phyloP scores from a whole-genome alignment of 2,329 filamentous ascomycete species.

The Metarhizium anisopliae region DNA sequence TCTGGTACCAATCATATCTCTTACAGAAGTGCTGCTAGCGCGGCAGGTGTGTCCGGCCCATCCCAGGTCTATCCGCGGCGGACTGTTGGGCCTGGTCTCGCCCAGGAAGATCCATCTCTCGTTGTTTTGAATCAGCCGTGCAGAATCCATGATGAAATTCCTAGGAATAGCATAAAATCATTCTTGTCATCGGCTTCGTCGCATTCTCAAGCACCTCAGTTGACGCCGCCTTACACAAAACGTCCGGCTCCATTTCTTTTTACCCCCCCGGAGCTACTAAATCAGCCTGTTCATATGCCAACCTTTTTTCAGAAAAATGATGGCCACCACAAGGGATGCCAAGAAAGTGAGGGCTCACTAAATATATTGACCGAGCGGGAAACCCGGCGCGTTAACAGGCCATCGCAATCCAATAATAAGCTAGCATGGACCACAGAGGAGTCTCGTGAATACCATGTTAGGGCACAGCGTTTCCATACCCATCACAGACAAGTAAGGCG shows the following conservation, averaged over 20 bases:
- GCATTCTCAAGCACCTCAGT: not conserved
- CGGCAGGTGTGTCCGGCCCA: not conserved
- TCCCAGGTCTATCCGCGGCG: not conserved
- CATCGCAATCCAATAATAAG: not conserved
- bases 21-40: not conserved
- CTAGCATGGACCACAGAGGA: constrained; percentile 6
- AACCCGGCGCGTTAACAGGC: not conserved
- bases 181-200: not conserved
- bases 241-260: not conserved
- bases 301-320: not conserved
- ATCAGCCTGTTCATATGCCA: constrained; percentile 5
- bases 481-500: constrained; percentile 12
- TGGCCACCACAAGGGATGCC: not conserved
- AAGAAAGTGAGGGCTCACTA: not conserved
- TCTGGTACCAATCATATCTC: not conserved
- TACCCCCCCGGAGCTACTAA: constrained; percentile 2
- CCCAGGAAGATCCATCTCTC: not conserved
- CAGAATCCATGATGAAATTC: not conserved
- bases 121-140: not conserved
- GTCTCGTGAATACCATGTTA: constrained; percentile 13
- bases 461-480: constrained; percentile 10
- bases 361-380: not conserved
- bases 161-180: not conserved
- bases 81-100: not conserved
- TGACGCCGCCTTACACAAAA: not conserved